Percentiles rank a stretch among this genome's conserved stretches.
Evolutionary conservation across 305 asterid genomes (phyloP).

Genomic region (Vinca major): DNA sequence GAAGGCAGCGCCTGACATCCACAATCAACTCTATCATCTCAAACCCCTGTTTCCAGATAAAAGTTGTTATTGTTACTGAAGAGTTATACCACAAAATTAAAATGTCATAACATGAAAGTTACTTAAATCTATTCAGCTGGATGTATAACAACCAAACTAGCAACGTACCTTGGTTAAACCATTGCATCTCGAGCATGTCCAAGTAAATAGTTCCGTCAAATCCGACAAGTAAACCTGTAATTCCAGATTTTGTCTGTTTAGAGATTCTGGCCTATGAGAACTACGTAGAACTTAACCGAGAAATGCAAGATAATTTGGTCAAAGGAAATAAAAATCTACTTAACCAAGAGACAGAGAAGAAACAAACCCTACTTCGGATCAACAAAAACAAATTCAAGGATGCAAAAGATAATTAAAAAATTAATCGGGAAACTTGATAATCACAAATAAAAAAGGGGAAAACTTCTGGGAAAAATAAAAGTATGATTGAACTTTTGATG

Average conservation of each 20-base stretch:
- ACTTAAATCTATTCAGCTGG: conserved; percentile 7
- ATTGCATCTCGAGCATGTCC: conserved; percentile 97
- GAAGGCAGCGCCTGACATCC: conserved; percentile 78
- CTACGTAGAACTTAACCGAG: not conserved
- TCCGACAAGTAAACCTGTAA: conserved; percentile 87
- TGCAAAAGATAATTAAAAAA: not conserved
- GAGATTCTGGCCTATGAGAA: not conserved
- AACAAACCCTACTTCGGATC: not conserved
- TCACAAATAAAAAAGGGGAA: not conserved
- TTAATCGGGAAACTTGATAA: not conserved
- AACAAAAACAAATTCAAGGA: not conserved
- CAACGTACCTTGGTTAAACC: conserved; percentile 57
- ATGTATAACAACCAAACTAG: not conserved
- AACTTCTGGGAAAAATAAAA: not conserved
- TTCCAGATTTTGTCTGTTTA: conserved; percentile 12
- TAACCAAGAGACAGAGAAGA: not conserved
- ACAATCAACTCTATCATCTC: conserved; percentile 82
- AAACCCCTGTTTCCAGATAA: conserved; percentile 59
- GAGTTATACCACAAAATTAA: conserved; percentile 7
- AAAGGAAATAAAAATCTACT: not conserved
- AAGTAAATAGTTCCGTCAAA: conserved; percentile 66
- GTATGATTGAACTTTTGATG: not conserved
- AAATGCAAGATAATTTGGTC: not conserved
- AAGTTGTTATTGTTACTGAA: conserved; percentile 15
- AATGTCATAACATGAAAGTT: not conserved